Evolutionary conservation across 1,284 basidiomycete genomes (phyloP), one percentile per base, ranked within the genome.

Genomic region (Ceratobasidium sp.): DNA sequence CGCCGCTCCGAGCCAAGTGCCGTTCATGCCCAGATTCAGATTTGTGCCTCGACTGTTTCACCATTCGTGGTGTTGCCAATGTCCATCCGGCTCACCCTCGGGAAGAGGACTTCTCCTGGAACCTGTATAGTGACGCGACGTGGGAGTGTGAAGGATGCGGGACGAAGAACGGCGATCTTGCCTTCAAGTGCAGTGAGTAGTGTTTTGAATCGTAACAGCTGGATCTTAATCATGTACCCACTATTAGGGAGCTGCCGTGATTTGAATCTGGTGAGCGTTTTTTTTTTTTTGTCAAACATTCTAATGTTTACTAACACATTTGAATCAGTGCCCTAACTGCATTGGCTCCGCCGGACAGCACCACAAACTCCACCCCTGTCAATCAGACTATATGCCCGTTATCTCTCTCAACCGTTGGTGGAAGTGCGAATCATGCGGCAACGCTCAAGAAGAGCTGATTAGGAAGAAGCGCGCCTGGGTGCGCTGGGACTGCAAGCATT

Each of bases 131-230:
- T 20, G 71, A 75, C 38, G 59, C 71, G 7, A 42, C 48, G 7
- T 75, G 71, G 71, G 71, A 65, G 57, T 75, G 71, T 52, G 71
- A 75, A n/a, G 71, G 71, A 54, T 75, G 71, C 17, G 71, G 61
- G 20, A 26, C 61, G 3, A 75, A 65, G 62, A 75, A 75, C 23
- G 71, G 71, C 7, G 71, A 75, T 33, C 61, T 75, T 28, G 71
- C 71, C 15, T 75, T 75, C 61, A 64, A 65, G 38, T 75, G 71
- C 61, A 65, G 61, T 75, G 46, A 40, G 71, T 75, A 9, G 3
- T 44, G 12, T 7, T 54, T 38, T 4, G 15, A 42, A 10, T 50
- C 28, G 4, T 44, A 20, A 20, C 23, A 38, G 23, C 46, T 62
- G 26, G 20, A 15, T 65, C 12, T 20, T 50, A n/a, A 52, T 38